These are phyloP conservation scores for Ogataea trehaloabstinens DNA, from an alignment of 805 yeast species.

Conservation along the genomic window DNA sequence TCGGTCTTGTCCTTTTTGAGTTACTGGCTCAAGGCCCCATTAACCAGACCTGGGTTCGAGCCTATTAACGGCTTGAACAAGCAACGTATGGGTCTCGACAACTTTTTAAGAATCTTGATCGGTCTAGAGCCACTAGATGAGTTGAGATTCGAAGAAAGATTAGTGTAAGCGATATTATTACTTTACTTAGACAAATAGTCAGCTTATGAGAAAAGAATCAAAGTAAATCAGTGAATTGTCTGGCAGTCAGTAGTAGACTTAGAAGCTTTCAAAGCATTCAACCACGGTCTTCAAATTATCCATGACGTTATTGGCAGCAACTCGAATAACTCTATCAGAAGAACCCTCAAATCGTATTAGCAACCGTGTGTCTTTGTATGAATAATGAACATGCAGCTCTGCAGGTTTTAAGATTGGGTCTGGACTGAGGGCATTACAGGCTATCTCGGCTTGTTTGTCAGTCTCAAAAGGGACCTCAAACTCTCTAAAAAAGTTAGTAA, in stretches of 20 bases:
- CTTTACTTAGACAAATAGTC: no score
- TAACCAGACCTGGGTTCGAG: constrained; percentile 85
- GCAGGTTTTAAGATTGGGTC: constrained; percentile 78
- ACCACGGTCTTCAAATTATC: constrained; percentile 74
- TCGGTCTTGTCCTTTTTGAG: constrained; percentile 83
- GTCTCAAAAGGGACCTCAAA: constrained; percentile 58
- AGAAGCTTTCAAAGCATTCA: constrained; percentile 69
- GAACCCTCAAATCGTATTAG: constrained; percentile 53
- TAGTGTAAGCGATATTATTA: no score
- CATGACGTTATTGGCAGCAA: constrained; percentile 77
- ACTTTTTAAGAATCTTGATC: constrained; percentile 81
- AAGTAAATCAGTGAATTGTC: no score
- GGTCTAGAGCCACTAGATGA: constrained; percentile 91
- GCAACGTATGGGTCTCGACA: constrained; percentile 90
- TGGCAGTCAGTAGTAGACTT: not conserved
- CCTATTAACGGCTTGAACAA: constrained; percentile 93
- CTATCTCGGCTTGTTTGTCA: constrained; percentile 59
- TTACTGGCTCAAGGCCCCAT: constrained; percentile 97
- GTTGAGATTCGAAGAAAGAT: constrained; percentile 91
- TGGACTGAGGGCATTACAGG: constrained; percentile 58
- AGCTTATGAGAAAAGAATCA: no score
- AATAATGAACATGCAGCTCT: constrained; percentile 54
- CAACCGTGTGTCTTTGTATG: constrained; percentile 35
- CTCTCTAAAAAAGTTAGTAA: no score
- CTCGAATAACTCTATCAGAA: constrained; percentile 75